Evolutionary conservation across 306 rosid genomes (phyloP).

Genomic region (Alnus glutinosa): DNA sequence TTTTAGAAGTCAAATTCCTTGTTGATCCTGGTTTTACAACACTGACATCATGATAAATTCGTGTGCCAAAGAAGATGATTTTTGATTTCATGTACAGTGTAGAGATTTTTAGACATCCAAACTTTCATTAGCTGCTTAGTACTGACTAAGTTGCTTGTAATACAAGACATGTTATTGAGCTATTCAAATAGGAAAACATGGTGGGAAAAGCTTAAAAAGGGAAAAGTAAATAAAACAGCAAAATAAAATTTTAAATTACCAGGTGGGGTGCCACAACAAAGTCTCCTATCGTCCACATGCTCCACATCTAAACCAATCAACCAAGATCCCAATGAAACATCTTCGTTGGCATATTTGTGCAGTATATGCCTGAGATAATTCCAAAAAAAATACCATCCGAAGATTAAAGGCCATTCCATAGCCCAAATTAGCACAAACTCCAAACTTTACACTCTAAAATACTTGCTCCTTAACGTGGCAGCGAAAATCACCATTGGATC

Average conservation of each 20-base stretch:
- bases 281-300: constrained; percentile 75
- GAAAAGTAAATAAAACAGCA: constrained; percentile 6
- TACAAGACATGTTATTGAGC: neutral
- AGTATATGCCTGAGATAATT: constrained; percentile 59
- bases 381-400: constrained; percentile 8
- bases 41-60: neutral
- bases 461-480: no score
- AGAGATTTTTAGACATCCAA: neutral
- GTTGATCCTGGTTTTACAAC: neutral
- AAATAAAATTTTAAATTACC: constrained; percentile 41
- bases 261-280: constrained; percentile 85
- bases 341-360: constrained; percentile 91
- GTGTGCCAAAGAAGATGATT: neutral
- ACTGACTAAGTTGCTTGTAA: neutral
- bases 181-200: neutral
- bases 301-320: constrained; percentile 88
- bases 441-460: no score
- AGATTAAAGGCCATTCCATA: constrained; percentile 14
- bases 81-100: neutral
- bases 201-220: neutral
- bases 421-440: constrained; percentile 3
- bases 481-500: no score
- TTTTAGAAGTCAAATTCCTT: neutral
- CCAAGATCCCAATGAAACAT: constrained; percentile 93
- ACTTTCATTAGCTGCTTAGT: neutral